Base-by-base conservation (phyloP, 2,329 filamentous ascomycete species). In the Aaosphaeria pasadenensis region DNA sequence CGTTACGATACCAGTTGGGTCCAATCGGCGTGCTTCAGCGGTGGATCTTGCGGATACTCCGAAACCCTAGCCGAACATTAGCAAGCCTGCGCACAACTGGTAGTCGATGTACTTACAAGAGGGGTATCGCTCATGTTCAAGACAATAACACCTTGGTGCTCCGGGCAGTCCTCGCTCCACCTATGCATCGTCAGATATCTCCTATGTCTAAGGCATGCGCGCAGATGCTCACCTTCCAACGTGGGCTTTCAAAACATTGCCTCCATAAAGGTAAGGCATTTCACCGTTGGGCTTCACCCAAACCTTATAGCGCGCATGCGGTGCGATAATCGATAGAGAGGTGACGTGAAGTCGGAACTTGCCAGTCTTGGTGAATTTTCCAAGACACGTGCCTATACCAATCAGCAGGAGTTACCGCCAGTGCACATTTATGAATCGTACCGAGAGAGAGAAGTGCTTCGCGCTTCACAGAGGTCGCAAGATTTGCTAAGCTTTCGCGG, bases 271-370 rank as follows among this genome's bases (percentile, higher is more conserved):
- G 71, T 95, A 97, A 1, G 94, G 92, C 91, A 96, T 96, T 65
- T 95, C 91, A 58, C 94, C 94, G 73, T 97, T 97, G 50, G 86
- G 82, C 74, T 95, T 95, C 58, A 99, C 86, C 91, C 91, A 97
- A 60, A 97, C 85, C 83, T 97, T 97, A 76, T 96, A 95, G 50
- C 94, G 81, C 40, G 92, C 92, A 71, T 96, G 90, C 56, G 89
- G 87, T 48, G 91, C 88, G 57, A 99, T 87, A 54, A 96, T 83
- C 54, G 91, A 87, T 49, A 99, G 79, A n/a, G 82, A 88, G 1
- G 92, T 97, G 66, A 97, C 89, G 75, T 96, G 91, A 47, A 99
- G 79, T 45, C 92, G 80, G 77, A 99, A 97, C 72, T 97, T 96
- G 54, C 91, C 90, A 4, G 91, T 89, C 78, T 96, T 97, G 53